Evolutionary conservation across 371 early-diverging fungal species (phyloP), one percentile per base, ranked within the genome.

Genomic region (Funneliformis caledonium): DNA sequence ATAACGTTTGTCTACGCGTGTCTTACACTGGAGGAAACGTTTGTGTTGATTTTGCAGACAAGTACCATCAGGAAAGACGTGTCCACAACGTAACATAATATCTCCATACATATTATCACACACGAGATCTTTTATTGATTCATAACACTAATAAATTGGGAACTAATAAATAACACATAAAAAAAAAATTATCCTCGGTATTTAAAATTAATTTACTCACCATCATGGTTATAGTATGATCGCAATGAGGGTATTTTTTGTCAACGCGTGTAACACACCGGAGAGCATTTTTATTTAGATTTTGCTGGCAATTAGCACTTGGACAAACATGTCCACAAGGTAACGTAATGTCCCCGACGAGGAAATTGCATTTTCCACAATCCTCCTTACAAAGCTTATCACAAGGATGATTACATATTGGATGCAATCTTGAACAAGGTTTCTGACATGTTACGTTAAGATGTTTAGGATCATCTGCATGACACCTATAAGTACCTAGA

Each of bases 381-480:
- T 73, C 60, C 5, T 89, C 85, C 4, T 85, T 81, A 69, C 90
- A 90, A 14, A 16, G 11, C 69, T 85, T 85, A 0, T 68, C 75
- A 48, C 87, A 87, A 0, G 75, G 79, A 52, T 87, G 87, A 10
- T 72, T 47, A 72, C 87, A 87, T 0, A 33, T 22, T 8, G 72
- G 59, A 4, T 83, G 84, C 37, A 88, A 82, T 3, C 88, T 85
- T 4, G 84, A 26, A 67, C 90, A 90, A 1, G 81, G 73, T 65
- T 86, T 77, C 22, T 50, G 75, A 78, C 90, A 90, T 56, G 52
- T 79, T 67, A 85, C 19, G 7, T 22, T 60, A 19, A 16, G 22
- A 48, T 83, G 83, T 12, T 80, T 67, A 1, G 11, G 26, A 48
- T 59, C 42, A n/a, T 50, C 12, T 2, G 8, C 77, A 81, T 79